Evolutionary conservation across 2,329 filamentous ascomycete genomes (phyloP).

Genomic region (Clarireedia homoeocarpa): DNA sequence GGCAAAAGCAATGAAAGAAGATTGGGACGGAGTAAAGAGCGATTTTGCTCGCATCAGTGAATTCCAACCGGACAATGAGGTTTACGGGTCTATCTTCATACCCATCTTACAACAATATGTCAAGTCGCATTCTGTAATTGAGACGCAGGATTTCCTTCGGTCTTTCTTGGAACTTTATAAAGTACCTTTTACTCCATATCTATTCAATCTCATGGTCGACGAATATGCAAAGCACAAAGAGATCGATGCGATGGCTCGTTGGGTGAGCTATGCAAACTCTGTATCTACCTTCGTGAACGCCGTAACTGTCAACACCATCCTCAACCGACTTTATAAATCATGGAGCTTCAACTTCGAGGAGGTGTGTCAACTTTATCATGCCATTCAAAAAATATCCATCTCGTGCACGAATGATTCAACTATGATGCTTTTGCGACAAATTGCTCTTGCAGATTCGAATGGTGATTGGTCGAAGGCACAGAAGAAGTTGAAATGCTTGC

Average conservation of each 20-base stretch:
- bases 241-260: constrained; percentile 22
- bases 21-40: constrained; percentile 25
- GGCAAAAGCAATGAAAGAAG: constrained; percentile 23
- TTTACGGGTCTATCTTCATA: constrained; percentile 19
- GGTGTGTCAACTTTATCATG: constrained; percentile 16
- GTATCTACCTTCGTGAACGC: constrained; percentile 15
- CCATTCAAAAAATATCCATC: constrained; percentile 4
- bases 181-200: constrained; percentile 17
- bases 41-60: constrained; percentile 22
- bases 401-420: constrained; percentile 14
- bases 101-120: constrained; percentile 26
- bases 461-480: not conserved
- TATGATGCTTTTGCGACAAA: constrained; percentile 15
- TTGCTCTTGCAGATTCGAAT: constrained; percentile 12
- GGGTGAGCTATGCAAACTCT: constrained; percentile 22
- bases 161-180: constrained; percentile 16
- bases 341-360: constrained; percentile 23
- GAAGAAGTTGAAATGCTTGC: constrained; percentile 2
- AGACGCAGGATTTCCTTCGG: constrained; percentile 25
- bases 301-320: constrained; percentile 24
- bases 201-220: constrained; percentile 23
- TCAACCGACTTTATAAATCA: constrained; percentile 19
- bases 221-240: constrained; percentile 24
- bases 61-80: constrained; percentile 8
- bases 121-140: constrained; percentile 20